phyloP scores from a whole-genome alignment of 331 rosid genomes.

The Acacia concinna region DNA sequence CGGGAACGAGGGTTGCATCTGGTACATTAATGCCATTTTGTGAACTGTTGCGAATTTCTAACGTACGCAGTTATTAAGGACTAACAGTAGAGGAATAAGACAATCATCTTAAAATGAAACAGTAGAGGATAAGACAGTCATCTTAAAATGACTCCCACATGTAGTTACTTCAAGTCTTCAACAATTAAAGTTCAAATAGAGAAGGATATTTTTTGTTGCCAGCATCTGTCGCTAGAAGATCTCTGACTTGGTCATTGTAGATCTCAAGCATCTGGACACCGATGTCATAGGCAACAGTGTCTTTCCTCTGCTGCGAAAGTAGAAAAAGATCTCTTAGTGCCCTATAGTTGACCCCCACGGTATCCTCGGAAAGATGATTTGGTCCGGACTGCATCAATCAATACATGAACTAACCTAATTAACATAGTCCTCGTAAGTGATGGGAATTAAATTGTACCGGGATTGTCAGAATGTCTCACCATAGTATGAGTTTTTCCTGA shows the following conservation, averaged over 20 bases:
- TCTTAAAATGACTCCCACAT: not conserved
- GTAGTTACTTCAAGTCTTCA: not conserved
- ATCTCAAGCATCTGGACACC: conserved; percentile 96
- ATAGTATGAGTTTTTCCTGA: conserved; percentile 94
- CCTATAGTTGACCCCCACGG: conserved; percentile 83
- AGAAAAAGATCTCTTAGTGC: conserved; percentile 77
- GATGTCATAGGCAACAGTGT: conserved; percentile 66
- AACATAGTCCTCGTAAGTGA: conserved; percentile 18
- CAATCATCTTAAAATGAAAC: conserved; percentile 24
- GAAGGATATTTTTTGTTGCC: conserved; percentile 82
- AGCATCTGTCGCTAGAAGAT: conserved; percentile 64
- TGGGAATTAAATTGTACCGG: not conserved
- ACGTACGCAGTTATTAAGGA: conserved; percentile 53
- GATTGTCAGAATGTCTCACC: conserved; percentile 52
- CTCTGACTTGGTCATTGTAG: conserved; percentile 93
- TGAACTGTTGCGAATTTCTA: conserved; percentile 86
- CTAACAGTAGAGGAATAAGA: conserved; percentile 23
- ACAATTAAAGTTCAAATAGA: not conserved
- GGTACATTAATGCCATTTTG: conserved; percentile 89
- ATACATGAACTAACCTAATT: conserved; percentile 19
- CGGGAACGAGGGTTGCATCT: conserved; percentile 80
- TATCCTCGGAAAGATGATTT: conserved; percentile 66
- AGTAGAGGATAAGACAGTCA: conserved; percentile 25
- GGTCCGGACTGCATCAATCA: conserved; percentile 74
- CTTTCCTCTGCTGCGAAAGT: conserved; percentile 75